Percentiles rank a stretch among this genome's conserved stretches.
phyloP scores from a whole-genome alignment of 2,329 filamentous ascomycete genomes.

The Lachnellula occidentalis region DNA sequence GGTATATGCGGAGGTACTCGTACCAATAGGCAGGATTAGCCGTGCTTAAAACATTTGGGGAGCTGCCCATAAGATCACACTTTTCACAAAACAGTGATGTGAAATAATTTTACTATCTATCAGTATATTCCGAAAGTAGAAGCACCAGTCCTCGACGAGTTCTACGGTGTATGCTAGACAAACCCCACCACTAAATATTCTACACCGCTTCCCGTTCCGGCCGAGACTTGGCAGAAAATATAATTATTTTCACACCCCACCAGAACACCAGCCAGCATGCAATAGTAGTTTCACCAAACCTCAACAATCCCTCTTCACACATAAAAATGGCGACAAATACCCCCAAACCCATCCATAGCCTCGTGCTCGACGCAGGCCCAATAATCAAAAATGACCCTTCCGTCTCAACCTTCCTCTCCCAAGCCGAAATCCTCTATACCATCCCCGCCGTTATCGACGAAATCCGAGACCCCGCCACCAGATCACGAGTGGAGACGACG shows the following conservation, averaged over 20 bases:
- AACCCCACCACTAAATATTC: no score
- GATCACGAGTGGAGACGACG: constrained; percentile 74
- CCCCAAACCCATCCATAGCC: constrained; percentile 68
- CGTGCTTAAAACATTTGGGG: no score
- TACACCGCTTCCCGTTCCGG: neutral
- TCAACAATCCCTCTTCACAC: neutral
- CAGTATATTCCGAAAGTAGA: no score
- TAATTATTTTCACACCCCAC: constrained; percentile 16
- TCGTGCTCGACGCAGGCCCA: constrained; percentile 86
- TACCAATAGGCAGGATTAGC: no score
- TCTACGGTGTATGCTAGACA: no score
- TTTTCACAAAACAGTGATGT: no score
- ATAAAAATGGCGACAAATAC: constrained; percentile 25
- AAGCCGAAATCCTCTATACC: constrained; percentile 73
- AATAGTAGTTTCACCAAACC: neutral
- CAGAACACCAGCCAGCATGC: neutral
- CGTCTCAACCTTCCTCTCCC: constrained; percentile 72
- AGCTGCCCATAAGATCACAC: no score
- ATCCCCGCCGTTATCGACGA: constrained; percentile 82
- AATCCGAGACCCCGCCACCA: constrained; percentile 78
- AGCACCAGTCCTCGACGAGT: no score
- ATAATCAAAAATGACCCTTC: constrained; percentile 90
- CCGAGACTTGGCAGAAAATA: neutral
- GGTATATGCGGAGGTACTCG: no score
- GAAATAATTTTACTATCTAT: no score